Percentiles rank a stretch among this genome's conserved stretches.
Conservation (phyloP, 345 rosid species). For the Acer yangbiense region DNA sequence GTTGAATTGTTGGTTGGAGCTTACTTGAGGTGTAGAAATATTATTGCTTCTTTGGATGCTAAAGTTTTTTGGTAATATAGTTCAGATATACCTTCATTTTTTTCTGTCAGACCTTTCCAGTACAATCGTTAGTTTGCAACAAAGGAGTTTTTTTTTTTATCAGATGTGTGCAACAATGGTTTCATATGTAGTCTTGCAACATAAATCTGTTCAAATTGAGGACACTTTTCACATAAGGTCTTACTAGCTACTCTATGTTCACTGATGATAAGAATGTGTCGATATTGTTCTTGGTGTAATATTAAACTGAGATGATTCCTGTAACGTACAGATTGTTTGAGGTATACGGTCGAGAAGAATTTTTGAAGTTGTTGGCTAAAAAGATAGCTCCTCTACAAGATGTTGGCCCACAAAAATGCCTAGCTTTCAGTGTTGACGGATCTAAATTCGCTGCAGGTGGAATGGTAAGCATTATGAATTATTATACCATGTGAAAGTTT, state of each 20-base stretch:
- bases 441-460: conserved; percentile 88
- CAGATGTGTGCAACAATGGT: background rate
- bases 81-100: background rate
- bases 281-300: background rate
- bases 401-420: conserved; percentile 78
- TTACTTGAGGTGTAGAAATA: background rate
- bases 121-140: background rate
- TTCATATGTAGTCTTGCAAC: background rate
- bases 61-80: background rate
- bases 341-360: conserved; percentile 48
- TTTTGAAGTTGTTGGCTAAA: conserved; percentile 52
- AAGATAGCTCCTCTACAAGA: conserved; percentile 60
- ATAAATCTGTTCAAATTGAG: background rate
- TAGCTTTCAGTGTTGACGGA: conserved; percentile 89
- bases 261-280: background rate
- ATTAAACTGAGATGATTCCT: conserved; percentile 14
- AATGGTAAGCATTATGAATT: conserved; percentile 54
- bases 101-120: background rate
- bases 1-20: background rate
- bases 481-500: no score
- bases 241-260: background rate
- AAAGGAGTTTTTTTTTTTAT: background rate
- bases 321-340: conserved; percentile 68
- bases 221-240: background rate
- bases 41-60: background rate